Evolutionary conservation across 257 asterid species (phyloP).

Genomic region (Solanum chilense): DNA sequence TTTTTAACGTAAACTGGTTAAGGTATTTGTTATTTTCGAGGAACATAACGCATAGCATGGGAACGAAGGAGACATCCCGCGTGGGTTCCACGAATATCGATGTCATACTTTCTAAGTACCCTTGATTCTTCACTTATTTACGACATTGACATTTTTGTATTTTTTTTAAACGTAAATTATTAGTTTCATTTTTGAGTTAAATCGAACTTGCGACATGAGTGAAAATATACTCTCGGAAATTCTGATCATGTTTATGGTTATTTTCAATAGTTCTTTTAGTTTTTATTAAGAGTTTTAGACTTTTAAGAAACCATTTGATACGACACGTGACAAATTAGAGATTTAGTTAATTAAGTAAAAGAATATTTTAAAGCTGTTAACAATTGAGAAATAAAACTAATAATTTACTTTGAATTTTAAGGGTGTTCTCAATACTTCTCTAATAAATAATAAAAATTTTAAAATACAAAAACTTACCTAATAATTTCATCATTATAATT

Average conservation of each 20-base stretch:
- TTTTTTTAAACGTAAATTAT: too few species aligned
- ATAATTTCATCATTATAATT: not conserved
- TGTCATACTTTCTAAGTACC: not conserved
- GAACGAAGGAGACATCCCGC: conserved; percentile 7
- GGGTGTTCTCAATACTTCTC: too few species aligned
- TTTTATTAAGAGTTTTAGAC: not conserved
- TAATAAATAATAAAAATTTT: too few species aligned
- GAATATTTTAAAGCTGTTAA: too few species aligned
- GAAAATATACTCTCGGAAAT: too few species aligned
- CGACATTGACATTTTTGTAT: not conserved
- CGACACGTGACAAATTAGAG: not conserved
- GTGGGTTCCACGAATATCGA: conserved; percentile 37
- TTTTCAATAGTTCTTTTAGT: too few species aligned
- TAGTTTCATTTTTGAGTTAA: too few species aligned
- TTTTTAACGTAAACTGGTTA: conserved; percentile 5
- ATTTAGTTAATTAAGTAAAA: too few species aligned
- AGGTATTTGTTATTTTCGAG: conserved; percentile 27
- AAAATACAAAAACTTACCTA: not conserved
- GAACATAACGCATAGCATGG: conserved; percentile 22
- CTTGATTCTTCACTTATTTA: not conserved
- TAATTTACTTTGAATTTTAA: too few species aligned
- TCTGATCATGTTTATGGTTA: not conserved
- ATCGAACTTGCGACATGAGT: fast-evolving
- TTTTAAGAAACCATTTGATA: too few species aligned
- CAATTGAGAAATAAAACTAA: too few species aligned